Evolutionary conservation across 129 eudicot species (phyloP), one percentile per base, ranked within the genome.

Genomic region (Pulicaria dysenterica): DNA sequence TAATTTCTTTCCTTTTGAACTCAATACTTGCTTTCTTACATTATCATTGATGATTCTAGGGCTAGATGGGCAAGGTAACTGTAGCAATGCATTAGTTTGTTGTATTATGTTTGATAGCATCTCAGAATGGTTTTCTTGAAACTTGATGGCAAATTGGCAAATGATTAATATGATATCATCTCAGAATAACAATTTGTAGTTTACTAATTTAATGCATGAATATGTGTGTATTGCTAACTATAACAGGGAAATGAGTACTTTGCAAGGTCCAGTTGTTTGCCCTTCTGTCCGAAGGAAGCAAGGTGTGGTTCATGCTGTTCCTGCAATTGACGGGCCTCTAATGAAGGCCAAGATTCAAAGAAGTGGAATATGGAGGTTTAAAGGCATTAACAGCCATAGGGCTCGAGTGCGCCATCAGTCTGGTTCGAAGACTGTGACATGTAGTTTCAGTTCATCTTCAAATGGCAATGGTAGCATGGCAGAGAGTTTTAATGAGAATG

Each of bases 391-490:
- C 60, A 59, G 70, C 59, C 75, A 67, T 6, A 77, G 60, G 79
- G 48, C 72, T 75, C 78, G 70, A 57, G 87, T 79, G 73, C 72
- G 79, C 50, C 62, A 72, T 59, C 86, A 36, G 31, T 70, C 14
- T 7, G 63, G 66, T 1, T 54, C 37, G 34, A 83, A 40, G 40
- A 66, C 39, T 5, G 84, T 85, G 17, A 73, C 56, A 14, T 90
- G 96, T 76, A 85, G 82, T 55, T 94, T 83, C 76, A 94, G 96
- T 79, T 94, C 98, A 3, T 93, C 92, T 8, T 94, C 98, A 31
- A 78, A 88, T 72, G 98, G 91, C 14, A 87, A 75, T 77, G 98
- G 93, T 47, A 93, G 95, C 86, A 94, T 53, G 88, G 97, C 96
- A 0, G 96, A 82, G 59, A 89, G 85, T 64, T 92, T 81, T 16